These are phyloP conservation scores for Mentha longifolia DNA, from an alignment of 257 asterid genomes.

Conservation along the genomic window DNA sequence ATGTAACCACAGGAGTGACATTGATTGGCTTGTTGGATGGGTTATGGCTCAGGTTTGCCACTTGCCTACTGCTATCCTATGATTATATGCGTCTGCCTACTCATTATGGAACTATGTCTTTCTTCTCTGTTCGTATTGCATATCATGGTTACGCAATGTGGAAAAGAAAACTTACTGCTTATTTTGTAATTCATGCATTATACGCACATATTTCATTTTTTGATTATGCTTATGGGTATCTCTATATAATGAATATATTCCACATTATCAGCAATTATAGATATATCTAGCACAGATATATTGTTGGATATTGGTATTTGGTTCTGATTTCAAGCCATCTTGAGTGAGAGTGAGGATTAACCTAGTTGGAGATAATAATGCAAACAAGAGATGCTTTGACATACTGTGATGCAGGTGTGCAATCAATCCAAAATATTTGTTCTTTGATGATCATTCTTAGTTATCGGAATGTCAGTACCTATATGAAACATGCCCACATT, in stretches of 20 bases:
- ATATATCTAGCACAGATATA: background rate
- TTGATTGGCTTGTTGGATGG: conserved; percentile 99
- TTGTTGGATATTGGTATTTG: conserved; percentile 5
- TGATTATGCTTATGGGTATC: background rate
- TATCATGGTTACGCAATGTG: conserved; percentile 11
- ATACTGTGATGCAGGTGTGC: background rate
- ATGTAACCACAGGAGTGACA: conserved; percentile 86
- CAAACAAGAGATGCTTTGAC: conserved; percentile 1
- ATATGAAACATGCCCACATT: conserved; percentile 3
- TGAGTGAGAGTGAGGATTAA: conserved; percentile 2
- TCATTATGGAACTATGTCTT: background rate
- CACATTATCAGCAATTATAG: background rate
- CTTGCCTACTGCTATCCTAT: conserved; percentile 27
- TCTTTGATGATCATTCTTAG: conserved; percentile 16
- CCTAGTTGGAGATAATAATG: conserved; percentile 16
- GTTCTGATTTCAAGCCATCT: background rate
- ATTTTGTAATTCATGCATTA: background rate
- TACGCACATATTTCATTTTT: background rate
- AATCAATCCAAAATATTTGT: background rate
- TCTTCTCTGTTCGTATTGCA: background rate
- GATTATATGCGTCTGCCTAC: conserved; percentile 11
- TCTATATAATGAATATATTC: background rate
- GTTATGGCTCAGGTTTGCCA: conserved; percentile 83
- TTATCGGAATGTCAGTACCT: background rate
- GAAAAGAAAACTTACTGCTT: background rate